Evolutionary conservation across 345 rosid genomes (phyloP).

Genomic region (Camelina neglecta): DNA sequence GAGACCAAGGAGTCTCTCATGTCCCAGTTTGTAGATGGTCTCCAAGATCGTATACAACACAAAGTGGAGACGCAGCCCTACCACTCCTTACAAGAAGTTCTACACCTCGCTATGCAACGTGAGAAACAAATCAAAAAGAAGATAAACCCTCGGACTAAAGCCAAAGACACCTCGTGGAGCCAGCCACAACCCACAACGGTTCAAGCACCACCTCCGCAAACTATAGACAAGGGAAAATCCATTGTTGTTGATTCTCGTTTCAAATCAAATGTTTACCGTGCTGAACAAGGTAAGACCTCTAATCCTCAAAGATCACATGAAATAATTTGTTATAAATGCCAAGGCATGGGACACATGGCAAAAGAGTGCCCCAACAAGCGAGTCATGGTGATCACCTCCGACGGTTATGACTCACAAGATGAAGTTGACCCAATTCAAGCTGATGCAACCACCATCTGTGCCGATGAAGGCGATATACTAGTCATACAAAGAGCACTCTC

Average conservation of each 20-base stretch:
- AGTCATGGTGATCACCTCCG: not conserved
- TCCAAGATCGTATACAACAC: not conserved
- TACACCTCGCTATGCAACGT: not conserved
- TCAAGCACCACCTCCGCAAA: not conserved
- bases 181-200: not conserved
- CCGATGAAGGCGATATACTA: not conserved
- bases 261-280: not conserved
- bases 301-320: not conserved
- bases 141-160: not conserved
- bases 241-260: not conserved
- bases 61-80: not conserved
- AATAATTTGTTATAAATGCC: not conserved
- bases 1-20: not conserved
- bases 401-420: not conserved
- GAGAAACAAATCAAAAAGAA: not conserved
- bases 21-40: not conserved
- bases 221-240: not conserved
- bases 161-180: not conserved
- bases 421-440: not conserved
- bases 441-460: not conserved
- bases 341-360: not conserved
- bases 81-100: not conserved
- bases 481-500: not conserved
- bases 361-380: not conserved
- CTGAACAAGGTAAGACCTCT: not conserved